Evolutionary conservation across 805 yeast genomes (phyloP).

Genomic region (Kregervanrija pseudodelftensis): DNA sequence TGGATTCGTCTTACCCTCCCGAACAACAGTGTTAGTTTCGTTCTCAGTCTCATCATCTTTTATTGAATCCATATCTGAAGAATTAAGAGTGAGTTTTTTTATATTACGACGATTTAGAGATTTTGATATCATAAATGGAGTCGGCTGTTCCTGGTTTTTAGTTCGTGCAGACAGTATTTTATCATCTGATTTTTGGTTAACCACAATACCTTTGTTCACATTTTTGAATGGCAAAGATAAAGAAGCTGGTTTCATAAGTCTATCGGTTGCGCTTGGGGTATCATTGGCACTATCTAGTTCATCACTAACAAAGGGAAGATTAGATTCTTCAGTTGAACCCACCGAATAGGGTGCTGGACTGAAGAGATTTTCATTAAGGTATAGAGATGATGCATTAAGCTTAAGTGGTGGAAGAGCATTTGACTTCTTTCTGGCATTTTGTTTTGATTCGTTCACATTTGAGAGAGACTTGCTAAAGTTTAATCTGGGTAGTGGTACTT

Average conservation of each 20-base stretch:
- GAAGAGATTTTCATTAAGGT: neutral
- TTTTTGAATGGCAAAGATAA: neutral
- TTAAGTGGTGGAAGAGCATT: too few species aligned
- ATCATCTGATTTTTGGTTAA: slow-evolving; percentile 6
- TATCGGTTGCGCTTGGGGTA: neutral
- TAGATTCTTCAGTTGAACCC: slow-evolving; percentile 6
- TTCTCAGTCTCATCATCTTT: neutral
- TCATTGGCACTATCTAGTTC: neutral
- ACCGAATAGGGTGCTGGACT: slow-evolving; percentile 7
- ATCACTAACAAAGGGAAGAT: neutral
- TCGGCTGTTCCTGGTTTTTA: slow-evolving; percentile 7
- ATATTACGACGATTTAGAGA: slow-evolving; percentile 52
- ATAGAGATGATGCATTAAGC: too few species aligned
- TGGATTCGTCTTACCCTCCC: neutral
- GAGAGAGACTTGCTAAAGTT: too few species aligned
- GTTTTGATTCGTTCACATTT: too few species aligned
- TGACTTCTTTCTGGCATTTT: too few species aligned
- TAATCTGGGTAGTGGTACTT: too few species aligned
- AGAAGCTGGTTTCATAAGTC: neutral
- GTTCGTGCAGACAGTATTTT: slow-evolving; percentile 10
- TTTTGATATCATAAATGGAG: slow-evolving; percentile 22
- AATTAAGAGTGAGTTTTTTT: slow-evolving; percentile 43
- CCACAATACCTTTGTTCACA: slow-evolving; percentile 2
- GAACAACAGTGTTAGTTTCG: neutral
- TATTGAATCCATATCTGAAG: slow-evolving; percentile 5